Evolutionary conservation across 768 basidiomycete genomes (phyloP), one percentile per base, ranked within the genome.

Genomic region (Calvatia gigantea): DNA sequence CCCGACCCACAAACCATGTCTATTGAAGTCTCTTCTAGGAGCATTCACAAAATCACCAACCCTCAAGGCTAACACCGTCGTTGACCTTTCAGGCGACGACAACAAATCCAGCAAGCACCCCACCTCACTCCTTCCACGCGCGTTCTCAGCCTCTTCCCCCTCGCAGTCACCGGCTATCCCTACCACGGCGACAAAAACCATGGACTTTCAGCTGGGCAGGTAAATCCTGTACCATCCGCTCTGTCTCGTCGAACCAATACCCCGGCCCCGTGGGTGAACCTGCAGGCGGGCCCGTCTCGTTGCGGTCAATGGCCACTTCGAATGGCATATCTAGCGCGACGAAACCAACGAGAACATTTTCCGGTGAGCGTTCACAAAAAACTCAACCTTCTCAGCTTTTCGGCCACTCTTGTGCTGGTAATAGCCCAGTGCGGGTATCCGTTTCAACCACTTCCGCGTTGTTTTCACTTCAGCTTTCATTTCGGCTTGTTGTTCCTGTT

Each of bases 41-140:
- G 33, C 14, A 70, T 61, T 0, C 84, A 80, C 69, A 71, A 60
- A 31, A 72, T 86, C 60, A 69, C 64, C 37, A 86, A 86, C 66
- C n/a, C 73, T 67, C 61, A 76, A 81, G 66, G 70, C 75, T 6
- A 75, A 74, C 2, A 85, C 78, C 4, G 79, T 74, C 25, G 59
- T 84, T 23, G 83, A 86, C 61, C 72, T 85, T 54, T 85, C 83
- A 15, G 81, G 76, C 2, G 69, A 56, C 6, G 82, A 85, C 62
- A 73, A 79, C 56, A 63, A 43, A 6, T 73, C 79, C 45, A 73
- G 81, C 80, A 56, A 25, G 78, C 68, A 4, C 32, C 51, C 33
- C n/a, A n/a, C n/a, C n/a, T n/a, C n/a, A n/a, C 27, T 19, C 42
- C 6, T 12, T 28, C 37, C 41, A 45, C 21, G 17, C 19, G 3